A percentile compares a stretch with the other conserved stretches of the same genome.
These are phyloP conservation scores for Piper longum DNA, from an alignment of 164 flowering plant genomes.

Conservation along the genomic window DNA sequence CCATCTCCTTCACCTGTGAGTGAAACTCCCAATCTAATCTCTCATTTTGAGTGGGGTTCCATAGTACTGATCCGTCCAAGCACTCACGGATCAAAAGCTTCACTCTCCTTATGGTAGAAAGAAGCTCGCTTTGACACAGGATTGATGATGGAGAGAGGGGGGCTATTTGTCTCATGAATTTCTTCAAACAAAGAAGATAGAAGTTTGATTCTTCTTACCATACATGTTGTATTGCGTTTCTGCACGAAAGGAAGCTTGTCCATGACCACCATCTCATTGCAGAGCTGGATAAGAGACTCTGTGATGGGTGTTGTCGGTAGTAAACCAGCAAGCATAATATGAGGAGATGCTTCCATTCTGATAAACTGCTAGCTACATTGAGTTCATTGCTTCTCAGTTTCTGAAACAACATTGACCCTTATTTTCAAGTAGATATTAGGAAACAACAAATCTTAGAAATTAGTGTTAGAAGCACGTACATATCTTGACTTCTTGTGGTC, in stretches of 20 bases:
- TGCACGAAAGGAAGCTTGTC: slow-evolving; percentile 37
- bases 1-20: slow-evolving; percentile 40
- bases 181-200: slow-evolving; percentile 59
- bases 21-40: slow-evolving; percentile 37
- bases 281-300: slow-evolving; percentile 37
- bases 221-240: slow-evolving; percentile 24
- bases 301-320: slow-evolving; percentile 40
- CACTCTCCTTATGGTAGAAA: slow-evolving; percentile 29
- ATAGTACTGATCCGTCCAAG: slow-evolving; percentile 33
- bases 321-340: slow-evolving; percentile 30
- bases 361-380: not conserved
- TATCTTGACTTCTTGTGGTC: not conserved
- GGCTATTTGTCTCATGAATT: slow-evolving; percentile 29
- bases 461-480: not conserved
- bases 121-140: slow-evolving; percentile 53
- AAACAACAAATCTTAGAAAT: not conserved
- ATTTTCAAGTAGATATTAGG: not conserved
- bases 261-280: slow-evolving; percentile 34
- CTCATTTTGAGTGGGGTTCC: slow-evolving; percentile 45
- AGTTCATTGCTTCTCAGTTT: slow-evolving; percentile 2
- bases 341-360: slow-evolving; percentile 21
- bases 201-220: slow-evolving; percentile 47
- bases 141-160: slow-evolving; percentile 50
- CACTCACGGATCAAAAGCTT: slow-evolving; percentile 36
- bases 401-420: not conserved